Base-by-base conservation (phyloP, 352 stramenopile genomes). In the Pythium rhizo-oryzae region DNA sequence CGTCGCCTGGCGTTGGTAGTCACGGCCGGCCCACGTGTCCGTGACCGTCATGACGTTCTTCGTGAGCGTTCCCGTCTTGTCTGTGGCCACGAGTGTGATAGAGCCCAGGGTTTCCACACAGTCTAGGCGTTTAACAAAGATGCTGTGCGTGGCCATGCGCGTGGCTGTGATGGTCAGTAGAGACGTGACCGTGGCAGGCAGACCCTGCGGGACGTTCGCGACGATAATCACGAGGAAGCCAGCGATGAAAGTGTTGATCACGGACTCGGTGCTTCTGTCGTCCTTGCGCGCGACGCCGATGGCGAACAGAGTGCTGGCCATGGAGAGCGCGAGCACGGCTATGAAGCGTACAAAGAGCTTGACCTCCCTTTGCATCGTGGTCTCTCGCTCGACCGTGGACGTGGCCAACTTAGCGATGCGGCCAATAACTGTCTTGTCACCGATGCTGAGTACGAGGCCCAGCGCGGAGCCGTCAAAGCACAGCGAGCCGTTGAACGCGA, bases 21-120 rank as follows among this genome's bases (percentile, higher is more conserved):
- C 67, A 9, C 70, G 44, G 9, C 68, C 79, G 24, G 65, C 39
- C 76, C 76, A 87, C 24, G 68, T 80, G 52, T 87, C 76, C 2
- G 76, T 82, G 30, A 86, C 70, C 16, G 80, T 80, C 85, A 86
- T 83, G 52, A 88, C 74, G 71, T 84, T 85, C 65, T 82, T 84
- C 5, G 94, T 98, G 8, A 98, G 82, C 49, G 93, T 98, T 24
- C 91, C 92, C 1, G 93, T 98, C 76, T 98, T 98, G 78, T 98
- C 95, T 0, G 89, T 96, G 30, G 92, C 97, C n/a, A 98, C 82
- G 25, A 98, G 79, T 47, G 79, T 83, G 75, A 97, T 97, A 25
- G 80, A 83, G 4, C 89, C 92, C 54, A 98, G 76, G 13, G 94
- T 92, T 69, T 98, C 87, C 51, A 98, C 94, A 25, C 91, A 92